These are phyloP conservation scores for Globisporangium iwayamae DNA, from an alignment of 352 stramenopile species.

Conservation along the genomic window DNA sequence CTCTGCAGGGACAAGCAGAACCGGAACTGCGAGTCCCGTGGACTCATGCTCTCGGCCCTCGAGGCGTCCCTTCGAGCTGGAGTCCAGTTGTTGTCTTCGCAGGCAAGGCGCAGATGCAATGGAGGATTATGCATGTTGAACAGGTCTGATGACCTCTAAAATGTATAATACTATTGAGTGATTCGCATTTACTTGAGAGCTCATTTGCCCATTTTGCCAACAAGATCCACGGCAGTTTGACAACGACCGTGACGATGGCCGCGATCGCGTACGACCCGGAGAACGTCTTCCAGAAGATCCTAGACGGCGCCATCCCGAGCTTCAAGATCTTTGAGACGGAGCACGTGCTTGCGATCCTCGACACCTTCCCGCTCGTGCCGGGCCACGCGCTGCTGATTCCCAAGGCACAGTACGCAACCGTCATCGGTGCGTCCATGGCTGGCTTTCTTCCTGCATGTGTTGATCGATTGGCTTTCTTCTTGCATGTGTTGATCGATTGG, in stretches of 20 bases:
- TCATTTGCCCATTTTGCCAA: too few relatives aligned
- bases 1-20: too few relatives aligned
- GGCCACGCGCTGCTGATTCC: conserved; percentile 72
- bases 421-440: conserved; percentile 34
- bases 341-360: conserved; percentile 79
- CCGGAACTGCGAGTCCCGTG: too few relatives aligned
- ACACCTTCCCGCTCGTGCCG: conserved; percentile 64
- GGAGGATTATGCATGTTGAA: too few relatives aligned
- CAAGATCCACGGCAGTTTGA: neutral
- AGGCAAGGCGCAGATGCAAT: too few relatives aligned
- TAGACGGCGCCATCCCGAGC: conserved; percentile 64
- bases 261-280: conserved; percentile 59
- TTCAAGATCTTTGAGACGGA: conserved; percentile 88
- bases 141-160: too few relatives aligned
- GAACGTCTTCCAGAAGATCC: conserved; percentile 84
- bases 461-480: neutral
- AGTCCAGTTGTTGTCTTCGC: too few relatives aligned
- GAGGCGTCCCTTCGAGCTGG: too few relatives aligned
- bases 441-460: neutral
- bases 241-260: conserved; percentile 18
- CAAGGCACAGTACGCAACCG: conserved; percentile 69
- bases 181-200: too few relatives aligned
- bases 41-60: too few relatives aligned
- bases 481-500: neutral
- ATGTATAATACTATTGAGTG: too few relatives aligned